These are phyloP conservation scores for Pleurotus sapidus DNA, from an alignment of 768 basidiomycete genomes.

Conservation along the genomic window DNA sequence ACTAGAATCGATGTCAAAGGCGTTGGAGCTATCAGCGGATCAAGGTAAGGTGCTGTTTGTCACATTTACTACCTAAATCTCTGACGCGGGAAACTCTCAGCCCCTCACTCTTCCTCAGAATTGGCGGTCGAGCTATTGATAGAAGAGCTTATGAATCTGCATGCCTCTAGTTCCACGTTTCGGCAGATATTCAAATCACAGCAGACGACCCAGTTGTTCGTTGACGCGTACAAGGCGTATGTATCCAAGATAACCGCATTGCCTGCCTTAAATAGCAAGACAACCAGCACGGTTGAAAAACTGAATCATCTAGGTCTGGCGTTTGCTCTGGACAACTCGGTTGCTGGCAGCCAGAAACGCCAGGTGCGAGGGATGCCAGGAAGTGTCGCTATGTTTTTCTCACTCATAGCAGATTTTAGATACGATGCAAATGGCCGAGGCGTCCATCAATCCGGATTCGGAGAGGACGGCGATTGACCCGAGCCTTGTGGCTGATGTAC, in stretches of 20 bases:
- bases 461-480: slow-evolving; percentile 53
- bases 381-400: background rate
- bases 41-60: slow-evolving; percentile 2
- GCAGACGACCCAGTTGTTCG: slow-evolving; percentile 62
- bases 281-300: slow-evolving; percentile 63
- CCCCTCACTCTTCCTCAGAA: slow-evolving; percentile 15
- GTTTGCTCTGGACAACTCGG: slow-evolving; percentile 60
- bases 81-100: slow-evolving; percentile 16
- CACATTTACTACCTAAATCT: slow-evolving; percentile 10
- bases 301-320: slow-evolving; percentile 67
- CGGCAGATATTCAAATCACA: slow-evolving; percentile 73
- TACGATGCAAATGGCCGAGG: slow-evolving; percentile 51
- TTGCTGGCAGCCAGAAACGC: slow-evolving; percentile 64
- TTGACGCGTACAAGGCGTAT: slow-evolving; percentile 61
- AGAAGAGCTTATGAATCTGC: slow-evolving; percentile 68
- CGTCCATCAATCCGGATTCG: slow-evolving; percentile 44
- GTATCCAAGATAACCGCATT: slow-evolving; percentile 38
- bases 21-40: slow-evolving; percentile 28
- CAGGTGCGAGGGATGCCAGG: slow-evolving; percentile 44
- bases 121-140: slow-evolving; percentile 57
- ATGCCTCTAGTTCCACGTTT: slow-evolving; percentile 62
- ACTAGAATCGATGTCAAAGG: slow-evolving; percentile 36
- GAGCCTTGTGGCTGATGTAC: slow-evolving; percentile 45
- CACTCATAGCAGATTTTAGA: slow-evolving; percentile 47
- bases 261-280: slow-evolving; percentile 36